Base-by-base conservation (phyloP, 331 rosid genomes). In the Quercus phellos region DNA sequence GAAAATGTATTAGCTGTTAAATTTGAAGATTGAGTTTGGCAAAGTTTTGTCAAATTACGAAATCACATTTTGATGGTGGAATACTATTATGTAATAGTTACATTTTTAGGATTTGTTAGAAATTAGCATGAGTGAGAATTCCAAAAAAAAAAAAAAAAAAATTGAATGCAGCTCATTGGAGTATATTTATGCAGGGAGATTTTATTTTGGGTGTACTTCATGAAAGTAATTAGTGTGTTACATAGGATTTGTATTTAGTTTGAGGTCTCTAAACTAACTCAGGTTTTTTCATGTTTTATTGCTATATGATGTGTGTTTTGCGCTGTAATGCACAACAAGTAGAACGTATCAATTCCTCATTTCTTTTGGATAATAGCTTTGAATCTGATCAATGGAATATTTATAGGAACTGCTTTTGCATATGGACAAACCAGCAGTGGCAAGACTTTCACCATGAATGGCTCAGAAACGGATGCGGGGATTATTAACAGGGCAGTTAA, bases 371-470 rank as follows among this genome's bases (percentile, higher is more conserved):
- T 64, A 50, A 68, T 38, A 42, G 22, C 42, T 51, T 66, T 24
- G 79, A 75, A 59, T 59, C 79, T 73, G 68, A 55, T 77, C 46
- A 17, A 27, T 78, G 78, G 55, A 77, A 74, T 38, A 60, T 84
- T 75, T 55, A 14, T 75, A 94, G 99, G 99, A 84, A 94, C 99
- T 69, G 97, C 97, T 53, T 94, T 94, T 82, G 99, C 99, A 29
- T 94, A 94, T 83, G 98, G 99, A 54, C 99, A 91, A 87, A 94
- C 99, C 46, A 94, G 99, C 80, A 94, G 99, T 90, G 99, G 99
- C 38, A 94, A 94, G 88, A 94, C 99, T 13, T 94, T 90, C 88
- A 94, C 99, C 42, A 94, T 94, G 98, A 92, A 92, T 84, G 99
- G 99, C 72, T 90, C 88, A 26, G 90, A 92, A 78, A 79, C 63